Evolutionary conservation across 2,329 filamentous ascomycete species (phyloP).

Genomic region (Alternaria sp.): DNA sequence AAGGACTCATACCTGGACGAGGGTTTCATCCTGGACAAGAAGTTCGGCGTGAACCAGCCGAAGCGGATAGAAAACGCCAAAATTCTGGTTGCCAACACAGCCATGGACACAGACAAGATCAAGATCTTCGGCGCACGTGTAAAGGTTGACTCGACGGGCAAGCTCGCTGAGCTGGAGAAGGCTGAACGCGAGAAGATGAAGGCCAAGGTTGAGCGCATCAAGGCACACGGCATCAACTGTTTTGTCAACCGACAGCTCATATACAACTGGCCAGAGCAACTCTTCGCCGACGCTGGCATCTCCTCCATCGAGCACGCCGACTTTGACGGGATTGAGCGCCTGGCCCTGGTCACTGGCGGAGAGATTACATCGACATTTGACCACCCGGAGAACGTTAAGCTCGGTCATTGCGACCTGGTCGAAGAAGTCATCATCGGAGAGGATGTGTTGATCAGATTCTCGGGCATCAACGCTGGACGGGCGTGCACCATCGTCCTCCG

Average conservation of each 20-base stretch:
- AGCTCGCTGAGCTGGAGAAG: slow-evolving; percentile 97
- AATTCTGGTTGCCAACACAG: slow-evolving; percentile 96
- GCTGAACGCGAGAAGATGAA: slow-evolving; percentile 99
- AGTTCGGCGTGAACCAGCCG: slow-evolving; percentile 97
- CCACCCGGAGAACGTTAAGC: slow-evolving; percentile 95
- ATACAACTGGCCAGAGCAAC: slow-evolving; percentile 99
- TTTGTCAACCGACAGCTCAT: slow-evolving; percentile 99
- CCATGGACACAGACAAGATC: slow-evolving; percentile 99
- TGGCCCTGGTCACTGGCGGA: slow-evolving; percentile 93
- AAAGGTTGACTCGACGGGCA: slow-evolving; percentile 94
- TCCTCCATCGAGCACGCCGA: slow-evolving; percentile 99
- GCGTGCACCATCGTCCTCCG: slow-evolving; percentile 97
- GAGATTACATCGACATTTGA: slow-evolving; percentile 99
- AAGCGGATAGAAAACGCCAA: slow-evolving; percentile 98
- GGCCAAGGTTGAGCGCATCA: slow-evolving; percentile 98
- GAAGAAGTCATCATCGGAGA: slow-evolving; percentile 99
- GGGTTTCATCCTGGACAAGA: slow-evolving; percentile 98
- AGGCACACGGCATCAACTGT: slow-evolving; percentile 98
- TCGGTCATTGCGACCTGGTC: slow-evolving; percentile 92
- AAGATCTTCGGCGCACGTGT: slow-evolving; percentile 98
- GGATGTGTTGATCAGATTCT: slow-evolving; percentile 97
- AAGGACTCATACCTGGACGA: slow-evolving; percentile 98
- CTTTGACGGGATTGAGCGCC: slow-evolving; percentile 95
- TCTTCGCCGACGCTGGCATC: slow-evolving; percentile 97
- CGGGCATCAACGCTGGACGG: slow-evolving; percentile 89